Base-by-base conservation (phyloP, 257 asterid genomes). In the Solanum bulbocastanum region DNA sequence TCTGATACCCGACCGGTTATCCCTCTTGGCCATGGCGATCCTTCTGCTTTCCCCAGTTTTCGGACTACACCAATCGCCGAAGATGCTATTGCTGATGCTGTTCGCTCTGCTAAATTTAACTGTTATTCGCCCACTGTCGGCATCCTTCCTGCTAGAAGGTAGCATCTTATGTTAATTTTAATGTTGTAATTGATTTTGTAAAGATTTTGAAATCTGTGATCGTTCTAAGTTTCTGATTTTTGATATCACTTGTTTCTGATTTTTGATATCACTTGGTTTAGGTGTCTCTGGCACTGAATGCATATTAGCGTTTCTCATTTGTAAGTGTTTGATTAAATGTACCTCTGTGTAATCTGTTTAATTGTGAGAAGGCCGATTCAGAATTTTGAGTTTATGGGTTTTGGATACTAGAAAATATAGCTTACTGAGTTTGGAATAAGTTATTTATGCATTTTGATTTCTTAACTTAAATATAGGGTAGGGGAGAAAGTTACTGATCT, bases 21-120 rank as follows among this genome's bases (percentile, higher is more conserved):
- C 83, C 95, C 94, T 16, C 94, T 96, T 32, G 98, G 94, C 56
- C 96, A 94, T 44, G 99, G 99, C 62, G 99, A 96, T 71, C 99
- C 99, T 8, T 96, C 99, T 86, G 90, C 96, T 27, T 95, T 94
- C 88, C 94, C 98, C 15, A 92, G 93, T 86, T 95, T 93, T 46
- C 91, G 94, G n/a, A 95, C 98, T 66, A 32, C 94, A 33, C 44
- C 91, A 25, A 87, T 87, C 0, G 99, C 98, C 2, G 98, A 89
- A 65, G 93, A 92, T 36, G 99, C 98, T 82, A 56, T 95, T 82
- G 90, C 92, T 86, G 91, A 91, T 60, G 93, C 98, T 87, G 78
- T 95, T 8, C 92, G 89, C 83, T 92, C 99, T 86, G 93, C 94
- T 46, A 87, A 90, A 35, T 96, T 92, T 92, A 93, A 96, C 89